phyloP scores from a whole-genome alignment of 1,139 yeast genomes.

The Tardiomyces digboiensis region DNA sequence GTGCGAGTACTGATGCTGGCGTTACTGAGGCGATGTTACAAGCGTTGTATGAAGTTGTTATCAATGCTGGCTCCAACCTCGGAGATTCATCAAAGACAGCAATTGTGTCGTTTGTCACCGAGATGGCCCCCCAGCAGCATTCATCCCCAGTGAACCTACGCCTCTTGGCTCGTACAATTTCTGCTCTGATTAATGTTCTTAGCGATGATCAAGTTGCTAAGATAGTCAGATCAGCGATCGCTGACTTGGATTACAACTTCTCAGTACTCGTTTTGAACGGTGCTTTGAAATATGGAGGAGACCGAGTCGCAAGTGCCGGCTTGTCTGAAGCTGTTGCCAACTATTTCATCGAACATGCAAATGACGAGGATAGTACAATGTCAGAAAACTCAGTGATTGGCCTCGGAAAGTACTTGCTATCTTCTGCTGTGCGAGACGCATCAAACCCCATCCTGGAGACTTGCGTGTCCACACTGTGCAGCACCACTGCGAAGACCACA shows the following conservation, averaged over 20 bases:
- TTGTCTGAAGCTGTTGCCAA: constrained; percentile 39
- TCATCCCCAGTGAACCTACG: neutral
- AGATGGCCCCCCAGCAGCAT: constrained; percentile 13
- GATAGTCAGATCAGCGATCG: constrained; percentile 50
- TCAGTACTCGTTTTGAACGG: constrained; percentile 70
- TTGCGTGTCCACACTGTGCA: constrained; percentile 42
- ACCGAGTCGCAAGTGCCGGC: constrained; percentile 44
- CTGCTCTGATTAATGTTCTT: constrained; percentile 63
- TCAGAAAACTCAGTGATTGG: constrained; percentile 79
- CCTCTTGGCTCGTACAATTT: constrained; percentile 61
- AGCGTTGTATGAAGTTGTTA: constrained; percentile 77
- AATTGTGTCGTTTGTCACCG: constrained; percentile 68
- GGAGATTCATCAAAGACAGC: constrained; percentile 62
- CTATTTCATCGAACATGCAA: constrained; percentile 39
- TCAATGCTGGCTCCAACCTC: constrained; percentile 69
- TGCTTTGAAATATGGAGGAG: constrained; percentile 67
- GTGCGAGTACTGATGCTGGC: constrained; percentile 47
- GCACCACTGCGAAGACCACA: constrained; percentile 40
- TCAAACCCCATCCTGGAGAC: constrained; percentile 17
- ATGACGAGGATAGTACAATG: constrained; percentile 42
- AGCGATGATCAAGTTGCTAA: constrained; percentile 54
- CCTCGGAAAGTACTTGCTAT: constrained; percentile 66
- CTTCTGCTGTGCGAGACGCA: constrained; percentile 10
- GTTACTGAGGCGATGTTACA: constrained; percentile 79
- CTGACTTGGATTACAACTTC: constrained; percentile 38